Conservation (phyloP, 2,329 filamentous ascomycete genomes). For the Microsporum ferrugineum region DNA sequence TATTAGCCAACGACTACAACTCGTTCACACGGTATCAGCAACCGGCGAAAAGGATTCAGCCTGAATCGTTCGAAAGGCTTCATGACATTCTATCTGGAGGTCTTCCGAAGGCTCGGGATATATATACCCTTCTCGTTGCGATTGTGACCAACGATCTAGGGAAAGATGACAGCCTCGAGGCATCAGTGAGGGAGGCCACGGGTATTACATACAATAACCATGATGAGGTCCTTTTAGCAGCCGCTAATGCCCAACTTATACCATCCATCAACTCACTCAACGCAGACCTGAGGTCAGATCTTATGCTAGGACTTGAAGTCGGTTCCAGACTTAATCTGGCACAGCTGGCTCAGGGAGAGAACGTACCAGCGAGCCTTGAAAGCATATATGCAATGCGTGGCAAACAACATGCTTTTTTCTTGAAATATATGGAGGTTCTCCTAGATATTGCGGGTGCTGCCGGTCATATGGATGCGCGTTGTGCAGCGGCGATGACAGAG, state of each 20-base stretch:
- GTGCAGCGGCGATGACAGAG: neutral
- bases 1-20: slow-evolving; percentile 26
- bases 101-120: neutral
- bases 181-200: neutral
- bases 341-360: slow-evolving; percentile 32
- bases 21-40: slow-evolving; percentile 18
- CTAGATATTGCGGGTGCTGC: slow-evolving; percentile 1
- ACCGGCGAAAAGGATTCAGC: neutral
- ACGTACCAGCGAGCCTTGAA: slow-evolving; percentile 22
- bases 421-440: slow-evolving; percentile 30
- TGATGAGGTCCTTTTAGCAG: slow-evolving; percentile 1
- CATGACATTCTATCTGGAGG: neutral
- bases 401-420: slow-evolving; percentile 21
- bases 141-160: slow-evolving; percentile 1
- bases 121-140: slow-evolving; percentile 1
- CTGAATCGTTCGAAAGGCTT: neutral
- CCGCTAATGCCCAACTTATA: slow-evolving; percentile 2
- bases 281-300: slow-evolving; percentile 9
- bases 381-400: slow-evolving; percentile 19
- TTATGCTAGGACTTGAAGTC: slow-evolving; percentile 26
- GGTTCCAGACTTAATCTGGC: slow-evolving; percentile 30
- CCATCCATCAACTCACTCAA: neutral
- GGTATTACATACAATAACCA: neutral
- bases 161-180: neutral
- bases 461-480: neutral